Conservation (phyloP, 1,284 basidiomycete genomes). For the Sutorius eximius region DNA sequence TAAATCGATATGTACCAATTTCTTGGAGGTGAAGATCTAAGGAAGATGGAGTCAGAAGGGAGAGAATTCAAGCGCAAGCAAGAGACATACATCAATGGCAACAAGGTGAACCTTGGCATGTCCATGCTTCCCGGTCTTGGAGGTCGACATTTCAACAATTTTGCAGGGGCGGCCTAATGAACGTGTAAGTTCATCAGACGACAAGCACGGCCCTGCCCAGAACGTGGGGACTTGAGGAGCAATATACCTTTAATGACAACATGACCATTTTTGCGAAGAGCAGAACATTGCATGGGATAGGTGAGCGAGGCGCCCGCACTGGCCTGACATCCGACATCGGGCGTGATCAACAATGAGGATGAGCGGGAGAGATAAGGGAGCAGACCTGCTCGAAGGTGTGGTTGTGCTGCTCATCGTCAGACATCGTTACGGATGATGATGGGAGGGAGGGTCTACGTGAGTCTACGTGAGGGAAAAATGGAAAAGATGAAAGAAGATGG, state of each 20-base stretch:
- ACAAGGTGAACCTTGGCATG: conserved; percentile 99
- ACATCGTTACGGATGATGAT: conserved; percentile 55
- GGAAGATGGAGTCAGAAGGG: conserved; percentile 3
- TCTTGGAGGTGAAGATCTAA: conserved; percentile 95
- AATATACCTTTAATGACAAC: conserved; percentile 90
- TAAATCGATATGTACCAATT: conserved; percentile 51
- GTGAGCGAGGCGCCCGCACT: conserved; percentile 84
- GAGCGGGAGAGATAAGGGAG: conserved; percentile 11
- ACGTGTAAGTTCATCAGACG: conserved; percentile 5
- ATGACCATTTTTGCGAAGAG: conserved; percentile 92
- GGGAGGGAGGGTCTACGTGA: conserved; percentile 20
- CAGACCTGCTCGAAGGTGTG: conserved; percentile 82
- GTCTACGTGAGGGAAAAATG: conserved; percentile 23
- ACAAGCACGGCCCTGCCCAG: not conserved
- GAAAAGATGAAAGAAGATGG: conserved; percentile 23
- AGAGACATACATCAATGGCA: conserved; percentile 83
- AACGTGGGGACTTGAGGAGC: not conserved
- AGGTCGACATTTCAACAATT: conserved; percentile 99
- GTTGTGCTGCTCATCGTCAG: conserved; percentile 93
- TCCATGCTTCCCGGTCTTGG: conserved; percentile 99
- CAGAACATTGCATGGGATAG: conserved; percentile 97
- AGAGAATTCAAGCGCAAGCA: conserved; percentile 7
- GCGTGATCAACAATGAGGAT: conserved; percentile 21
- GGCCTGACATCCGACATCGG: conserved; percentile 44
- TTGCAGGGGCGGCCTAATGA: conserved; percentile 89